Evolutionary conservation across 1,284 basidiomycete genomes (phyloP).

Genomic region (Omphalotus olearius): DNA sequence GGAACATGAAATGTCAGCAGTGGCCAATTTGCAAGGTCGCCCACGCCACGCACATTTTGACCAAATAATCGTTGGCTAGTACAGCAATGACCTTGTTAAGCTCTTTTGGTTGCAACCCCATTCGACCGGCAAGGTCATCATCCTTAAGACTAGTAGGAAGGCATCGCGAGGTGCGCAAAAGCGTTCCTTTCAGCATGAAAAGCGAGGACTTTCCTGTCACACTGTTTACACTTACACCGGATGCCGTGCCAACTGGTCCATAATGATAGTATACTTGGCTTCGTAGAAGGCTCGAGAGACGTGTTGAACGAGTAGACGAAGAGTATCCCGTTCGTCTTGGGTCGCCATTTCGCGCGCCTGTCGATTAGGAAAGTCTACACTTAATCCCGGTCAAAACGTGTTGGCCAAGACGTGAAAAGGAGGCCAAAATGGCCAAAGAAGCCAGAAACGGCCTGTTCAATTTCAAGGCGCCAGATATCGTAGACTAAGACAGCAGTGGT

Average conservation of each 20-base stretch:
- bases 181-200: constrained; percentile 15
- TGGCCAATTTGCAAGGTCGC: neutral
- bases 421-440: neutral
- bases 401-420: neutral
- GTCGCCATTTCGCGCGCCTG: constrained; percentile 45
- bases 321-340: constrained; percentile 70
- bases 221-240: constrained; percentile 75
- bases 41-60: constrained; percentile 66
- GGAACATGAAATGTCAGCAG: constrained; percentile 9
- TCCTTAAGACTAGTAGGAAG: constrained; percentile 70
- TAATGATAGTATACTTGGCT: constrained; percentile 83
- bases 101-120: constrained; percentile 91
- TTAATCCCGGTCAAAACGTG: neutral
- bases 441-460: too few relatives aligned
- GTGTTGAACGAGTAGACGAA: constrained; percentile 84
- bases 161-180: constrained; percentile 20
- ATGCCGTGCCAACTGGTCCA: constrained; percentile 90
- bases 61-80: constrained; percentile 80
- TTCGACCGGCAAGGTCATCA: constrained; percentile 84
- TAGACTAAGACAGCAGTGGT: neutral
- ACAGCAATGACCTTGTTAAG: constrained; percentile 89
- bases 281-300: constrained; percentile 95
- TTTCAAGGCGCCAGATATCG: neutral
- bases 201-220: constrained; percentile 17
- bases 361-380: neutral